These are phyloP conservation scores for Aspergillus quadricinctus DNA, from an alignment of 2,329 filamentous ascomycete genomes.

Conservation along the genomic window DNA sequence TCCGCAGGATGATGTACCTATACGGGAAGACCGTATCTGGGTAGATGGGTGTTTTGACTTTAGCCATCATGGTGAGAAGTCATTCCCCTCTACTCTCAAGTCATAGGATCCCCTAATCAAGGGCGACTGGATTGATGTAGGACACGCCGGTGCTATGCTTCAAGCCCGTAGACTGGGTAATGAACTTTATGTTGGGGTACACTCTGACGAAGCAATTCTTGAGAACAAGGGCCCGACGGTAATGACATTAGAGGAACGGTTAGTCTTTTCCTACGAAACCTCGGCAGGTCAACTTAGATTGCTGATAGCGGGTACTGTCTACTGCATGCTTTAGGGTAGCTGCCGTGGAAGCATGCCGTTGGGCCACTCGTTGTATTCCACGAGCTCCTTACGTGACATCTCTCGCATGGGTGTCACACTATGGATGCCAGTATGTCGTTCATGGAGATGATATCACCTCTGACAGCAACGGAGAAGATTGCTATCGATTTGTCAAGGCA, in stretches of 20 bases:
- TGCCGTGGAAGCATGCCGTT: conserved; percentile 90
- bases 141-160: conserved; percentile 93
- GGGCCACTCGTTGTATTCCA: conserved; percentile 80
- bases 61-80: conserved; percentile 76
- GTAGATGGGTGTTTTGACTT: conserved; percentile 99
- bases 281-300: neutral
- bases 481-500: conserved; percentile 95
- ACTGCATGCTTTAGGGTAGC: conserved; percentile 55
- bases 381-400: conserved; percentile 92
- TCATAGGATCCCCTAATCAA: conserved; percentile 3
- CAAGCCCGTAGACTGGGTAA: conserved; percentile 88
- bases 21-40: conserved; percentile 77
- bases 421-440: conserved; percentile 91
- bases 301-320: conserved; percentile 3
- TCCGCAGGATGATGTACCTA: conserved; percentile 56
- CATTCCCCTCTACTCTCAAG: neutral
- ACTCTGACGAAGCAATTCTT: conserved; percentile 91
- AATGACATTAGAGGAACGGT: conserved; percentile 88
- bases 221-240: conserved; percentile 98
- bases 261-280: conserved; percentile 16
- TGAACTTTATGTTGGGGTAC: conserved; percentile 86
- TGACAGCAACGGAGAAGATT: conserved; percentile 88
- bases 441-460: conserved; percentile 97
- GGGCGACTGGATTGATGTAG: conserved; percentile 41
- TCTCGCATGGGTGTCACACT: conserved; percentile 89